Evolutionary conservation across 257 asterid species (phyloP), one percentile per base, ranked within the genome.

Genomic region (Eucommia ulmoides): DNA sequence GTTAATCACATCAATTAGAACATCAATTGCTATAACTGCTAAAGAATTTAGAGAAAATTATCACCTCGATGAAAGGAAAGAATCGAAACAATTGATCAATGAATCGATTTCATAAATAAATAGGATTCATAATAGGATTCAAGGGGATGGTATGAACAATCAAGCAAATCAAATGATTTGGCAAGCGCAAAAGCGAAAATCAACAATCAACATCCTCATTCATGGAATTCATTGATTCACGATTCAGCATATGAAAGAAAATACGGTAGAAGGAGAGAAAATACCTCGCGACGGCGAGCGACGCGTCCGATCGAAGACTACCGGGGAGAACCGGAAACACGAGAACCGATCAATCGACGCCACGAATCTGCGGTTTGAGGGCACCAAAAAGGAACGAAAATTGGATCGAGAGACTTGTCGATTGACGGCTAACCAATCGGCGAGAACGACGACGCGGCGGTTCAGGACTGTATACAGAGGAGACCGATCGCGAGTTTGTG

Each of bases 41-140:
- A n/a, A n/a, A n/a, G n/a, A n/a, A n/a, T n/a, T n/a, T n/a, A n/a
- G n/a, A n/a, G n/a, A n/a, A n/a, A n/a, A n/a, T n/a, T n/a, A n/a
- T n/a, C n/a, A n/a, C n/a, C 92, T 74, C 45, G 65, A 76, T 29
- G 85, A 74, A 25, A 89, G 68, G 64, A 68, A 67, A 19, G 74
- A 50, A 52, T 81, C 81, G 58, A 66, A 83, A 33, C 60, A 73
- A 59, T 84, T 91, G 62, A 85, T 80, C 74, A 84, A 82, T 17
- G 94, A 94, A 25, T 94, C 93, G n/a, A 91, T 94, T 74, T 85
- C 80, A 76, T 89, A n/a, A n/a, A n/a, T n/a, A n/a, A n/a, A n/a
- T n/a, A n/a, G n/a, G n/a, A n/a, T n/a, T n/a, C n/a, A n/a, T n/a
- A n/a, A n/a, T n/a, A n/a, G n/a, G n/a, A n/a, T n/a, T n/a, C n/a